Evolutionary conservation across 352 stramenopile species (phyloP).

Genomic region (Pythium coloratum): DNA sequence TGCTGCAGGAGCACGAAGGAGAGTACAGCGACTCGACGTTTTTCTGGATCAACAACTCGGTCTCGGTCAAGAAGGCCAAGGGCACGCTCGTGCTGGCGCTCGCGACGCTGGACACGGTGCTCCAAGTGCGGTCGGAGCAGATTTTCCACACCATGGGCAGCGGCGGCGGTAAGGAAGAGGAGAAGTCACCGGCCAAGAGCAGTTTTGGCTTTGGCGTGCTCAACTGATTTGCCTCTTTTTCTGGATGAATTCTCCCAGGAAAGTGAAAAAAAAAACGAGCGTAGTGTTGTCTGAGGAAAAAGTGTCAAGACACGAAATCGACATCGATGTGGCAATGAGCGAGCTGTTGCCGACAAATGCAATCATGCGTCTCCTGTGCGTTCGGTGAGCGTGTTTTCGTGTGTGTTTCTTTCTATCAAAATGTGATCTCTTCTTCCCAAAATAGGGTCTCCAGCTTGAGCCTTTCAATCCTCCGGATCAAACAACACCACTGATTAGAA

Average conservation of each 20-base stretch:
- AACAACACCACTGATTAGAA: not conserved
- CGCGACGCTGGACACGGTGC: slow-evolving; percentile 41
- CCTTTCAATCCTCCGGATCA: not conserved
- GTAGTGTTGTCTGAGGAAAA: slow-evolving; percentile 2
- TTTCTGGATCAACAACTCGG: slow-evolving; percentile 73
- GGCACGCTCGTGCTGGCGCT: slow-evolving; percentile 41
- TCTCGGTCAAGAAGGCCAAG: slow-evolving; percentile 44
- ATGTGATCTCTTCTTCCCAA: not conserved
- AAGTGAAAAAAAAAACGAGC: not conserved
- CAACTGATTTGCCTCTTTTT: slow-evolving; percentile 1
- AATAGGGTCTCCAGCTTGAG: not conserved
- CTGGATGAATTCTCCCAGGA: not conserved
- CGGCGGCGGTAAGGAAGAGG: slow-evolving; percentile 1
- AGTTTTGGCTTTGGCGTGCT: slow-evolving; percentile 20
- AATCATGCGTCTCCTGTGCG: too few relatives aligned
- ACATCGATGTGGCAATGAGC: not conserved
- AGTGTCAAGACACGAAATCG: not conserved
- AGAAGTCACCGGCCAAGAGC: slow-evolving; percentile 4
- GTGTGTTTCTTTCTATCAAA: not conserved
- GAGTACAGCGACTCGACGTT: slow-evolving; percentile 42
- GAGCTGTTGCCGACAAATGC: too few relatives aligned
- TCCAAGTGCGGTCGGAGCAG: slow-evolving; percentile 44
- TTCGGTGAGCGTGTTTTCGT: too few relatives aligned
- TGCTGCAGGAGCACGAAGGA: slow-evolving; percentile 32
- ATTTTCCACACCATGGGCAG: slow-evolving; percentile 39